Evolutionary conservation across 2,329 filamentous ascomycete genomes (phyloP), one percentile per base, ranked within the genome.

Genomic region (Eutypa lata): DNA sequence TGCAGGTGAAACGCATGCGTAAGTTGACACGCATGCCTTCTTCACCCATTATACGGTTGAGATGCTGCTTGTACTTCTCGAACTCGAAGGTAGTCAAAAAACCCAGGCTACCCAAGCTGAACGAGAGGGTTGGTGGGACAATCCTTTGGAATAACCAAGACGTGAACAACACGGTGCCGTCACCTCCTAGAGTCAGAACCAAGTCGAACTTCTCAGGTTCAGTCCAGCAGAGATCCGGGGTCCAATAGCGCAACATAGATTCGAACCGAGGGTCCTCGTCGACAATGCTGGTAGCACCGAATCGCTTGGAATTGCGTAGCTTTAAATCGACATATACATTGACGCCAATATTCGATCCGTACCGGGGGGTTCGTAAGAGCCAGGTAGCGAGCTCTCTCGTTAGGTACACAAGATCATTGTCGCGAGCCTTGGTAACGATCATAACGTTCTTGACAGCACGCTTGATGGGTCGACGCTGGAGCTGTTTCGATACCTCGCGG

Each of bases 311-410:
- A 63, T 86, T 86, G 63, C 86, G 86, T 56, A 99, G 79, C 75
- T 99, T 97, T 59, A 91, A 89, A 71, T 99, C 94, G n/a, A 99
- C 94, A 67, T 96, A 97, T 58, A 99, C 94, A 64, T 93, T 96
- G 50, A 99, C 89, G 14, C 94, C 94, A n/a, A 94, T 69, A 57
- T 94, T 87, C 50, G 84, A 91, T 43, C 91, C 91, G 68, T 99
- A 96, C 47, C 94, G 85, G 13, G 94, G 91, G 2, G 91, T 97
- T 56, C 82, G 83, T 55, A 99, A 81, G 33, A 99, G 79, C 91
- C 93, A 99, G 61, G 87, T 83, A 11, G 93, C 80, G 54, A 99
- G 77, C 69, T 99, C 91, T 54, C 90, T 83, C 2, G 94, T 99
- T 61, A 97, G 78, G 61, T 89, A 83, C 33, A 99, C 93, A 16